Evolutionary conservation across 1,139 yeast genomes (phyloP).

Genomic region (Taphrina deformans): DNA sequence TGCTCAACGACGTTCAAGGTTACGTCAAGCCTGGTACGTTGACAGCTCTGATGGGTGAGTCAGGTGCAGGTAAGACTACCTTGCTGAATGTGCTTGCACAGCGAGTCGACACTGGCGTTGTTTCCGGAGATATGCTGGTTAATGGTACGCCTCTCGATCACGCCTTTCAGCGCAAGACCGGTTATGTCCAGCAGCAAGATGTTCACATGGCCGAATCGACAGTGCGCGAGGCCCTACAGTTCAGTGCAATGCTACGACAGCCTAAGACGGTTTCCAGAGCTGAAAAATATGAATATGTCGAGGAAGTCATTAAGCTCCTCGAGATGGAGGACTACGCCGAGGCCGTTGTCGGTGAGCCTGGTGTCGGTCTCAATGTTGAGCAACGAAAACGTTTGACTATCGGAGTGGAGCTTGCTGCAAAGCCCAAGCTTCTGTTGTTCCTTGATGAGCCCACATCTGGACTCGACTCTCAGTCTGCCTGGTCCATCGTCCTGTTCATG

Average conservation of each 20-base stretch:
- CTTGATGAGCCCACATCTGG: conserved; percentile 94
- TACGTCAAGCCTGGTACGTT: conserved; percentile 73
- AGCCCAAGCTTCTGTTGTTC: conserved; percentile 74
- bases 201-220: conserved; percentile 69
- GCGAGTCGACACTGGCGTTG: conserved; percentile 74
- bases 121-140: conserved; percentile 71
- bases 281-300: conserved; percentile 71
- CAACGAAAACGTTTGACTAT: conserved; percentile 81
- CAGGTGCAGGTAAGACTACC: conserved; percentile 88
- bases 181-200: conserved; percentile 83
- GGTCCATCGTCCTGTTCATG: conserved; percentile 77
- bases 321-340: conserved; percentile 75
- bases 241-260: conserved; percentile 74
- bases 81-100: conserved; percentile 71
- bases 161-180: conserved; percentile 77
- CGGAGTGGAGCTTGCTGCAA: conserved; percentile 86
- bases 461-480: conserved; percentile 86
- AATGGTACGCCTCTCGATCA: conserved; percentile 66
- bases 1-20: conserved; percentile 60
- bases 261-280: conserved; percentile 54
- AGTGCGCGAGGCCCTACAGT: conserved; percentile 73
- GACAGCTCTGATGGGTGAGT: conserved; percentile 82
- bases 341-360: conserved; percentile 80
- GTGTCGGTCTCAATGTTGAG: conserved; percentile 77
- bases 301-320: conserved; percentile 63